Base-by-base conservation (phyloP, 495 filamentous ascomycete genomes). In the Trichoderma asperelloides region DNA sequence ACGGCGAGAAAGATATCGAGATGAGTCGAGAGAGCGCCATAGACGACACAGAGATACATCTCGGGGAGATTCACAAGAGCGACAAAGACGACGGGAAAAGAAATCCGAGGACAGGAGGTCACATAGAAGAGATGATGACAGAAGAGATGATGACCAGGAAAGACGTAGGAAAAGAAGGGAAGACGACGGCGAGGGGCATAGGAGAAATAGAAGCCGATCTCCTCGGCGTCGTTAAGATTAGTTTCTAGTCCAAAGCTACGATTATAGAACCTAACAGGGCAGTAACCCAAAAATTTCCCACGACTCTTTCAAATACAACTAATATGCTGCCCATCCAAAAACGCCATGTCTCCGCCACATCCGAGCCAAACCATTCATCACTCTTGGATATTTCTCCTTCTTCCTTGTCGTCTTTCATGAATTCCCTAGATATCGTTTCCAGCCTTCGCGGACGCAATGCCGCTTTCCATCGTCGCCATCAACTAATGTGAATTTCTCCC, bases 401-500 rank as follows among this genome's bases (percentile, higher is more conserved):
- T 69, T 39, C 18, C 18, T 18, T 68, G 65, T 25, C 23, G n/a
- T 37, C 21, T n/a, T 21, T 37, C 65, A 66, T 55, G 27, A 64
- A 41, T 63, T 76, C 65, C 84, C 84, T 60, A 95, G 77, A 78
- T 94, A 96, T 74, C 86, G 80, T 77, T 90, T 92, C 91, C 91
- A 96, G 5, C 91, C 92, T 67, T 90, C 87, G 71, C 89, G 82
- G 15, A 85, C 71, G 69, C 88, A 82, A 65, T 82, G 77, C 55
- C 83, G 79, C 69, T 80, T 86, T 18, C 87, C 88, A 64, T 88
- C 87, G 43, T 87, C 84, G 1, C 79, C 82, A 65, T 88, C 80
- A 28, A 76, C 81, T 40, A 95, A 76, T 16, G 85, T 78, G 68
- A 93, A 93, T 65, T 86, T 90, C 79, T 95, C 90, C 90, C 91